Percentiles rank a stretch among this genome's conserved stretches.
These are phyloP conservation scores for Chlamydomonas incerta DNA, from an alignment of 139 green algal species.

Conservation along the genomic window DNA sequence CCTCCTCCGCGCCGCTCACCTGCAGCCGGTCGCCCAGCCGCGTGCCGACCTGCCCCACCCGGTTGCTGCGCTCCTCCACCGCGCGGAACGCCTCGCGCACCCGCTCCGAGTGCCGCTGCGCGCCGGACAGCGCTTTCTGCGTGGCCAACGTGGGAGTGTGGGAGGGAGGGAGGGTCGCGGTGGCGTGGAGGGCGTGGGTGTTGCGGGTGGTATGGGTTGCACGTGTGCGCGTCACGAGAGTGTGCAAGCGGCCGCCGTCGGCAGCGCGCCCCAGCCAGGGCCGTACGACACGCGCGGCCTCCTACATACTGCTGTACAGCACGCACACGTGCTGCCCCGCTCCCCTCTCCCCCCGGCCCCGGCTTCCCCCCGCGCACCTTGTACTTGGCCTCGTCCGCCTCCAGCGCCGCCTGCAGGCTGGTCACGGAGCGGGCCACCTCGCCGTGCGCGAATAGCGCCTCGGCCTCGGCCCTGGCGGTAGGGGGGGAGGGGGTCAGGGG, in stretches of 20 bases:
- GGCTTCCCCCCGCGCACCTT: neutral
- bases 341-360: too few species aligned
- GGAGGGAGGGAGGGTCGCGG: neutral
- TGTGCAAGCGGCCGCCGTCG: too few species aligned
- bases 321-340: too few species aligned
- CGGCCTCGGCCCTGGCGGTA: neutral
- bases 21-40: slow-evolving; percentile 24
- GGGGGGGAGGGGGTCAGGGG: neutral
- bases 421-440: neutral
- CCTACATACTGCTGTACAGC: too few species aligned
- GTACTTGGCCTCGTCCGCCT: slow-evolving; percentile 16
- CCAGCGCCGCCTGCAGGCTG: neutral
- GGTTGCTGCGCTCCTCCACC: slow-evolving; percentile 9
- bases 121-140: slow-evolving; percentile 6
- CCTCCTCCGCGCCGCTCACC: neutral
- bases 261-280: too few species aligned
- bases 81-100: slow-evolving; percentile 13
- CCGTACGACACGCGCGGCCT: too few species aligned
- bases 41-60: slow-evolving; percentile 13
- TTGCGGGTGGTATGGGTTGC: too few species aligned
- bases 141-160: too few species aligned
- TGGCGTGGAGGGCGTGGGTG: too few species aligned
- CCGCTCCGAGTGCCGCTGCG: neutral
- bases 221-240: too few species aligned
- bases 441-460: slow-evolving; percentile 10